Conservation (phyloP, 23 red algal species). For the Chondrus crispus region DNA sequence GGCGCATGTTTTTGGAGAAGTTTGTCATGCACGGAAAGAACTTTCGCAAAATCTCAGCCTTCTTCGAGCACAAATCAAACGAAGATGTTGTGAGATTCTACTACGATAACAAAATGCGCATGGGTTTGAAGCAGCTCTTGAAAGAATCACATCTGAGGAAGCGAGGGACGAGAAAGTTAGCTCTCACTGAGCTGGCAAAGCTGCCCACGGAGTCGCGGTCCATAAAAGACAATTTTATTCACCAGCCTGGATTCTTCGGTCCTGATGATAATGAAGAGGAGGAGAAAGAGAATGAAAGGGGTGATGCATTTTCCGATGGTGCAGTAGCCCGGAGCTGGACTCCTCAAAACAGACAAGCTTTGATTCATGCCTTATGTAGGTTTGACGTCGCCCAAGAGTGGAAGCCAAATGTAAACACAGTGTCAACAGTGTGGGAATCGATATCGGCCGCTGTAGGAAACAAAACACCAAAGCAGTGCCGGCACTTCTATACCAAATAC, state of each 20-base stretch:
- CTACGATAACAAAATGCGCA: constrained; percentile 89
- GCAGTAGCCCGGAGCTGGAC: constrained; percentile 8
- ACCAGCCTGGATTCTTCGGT: not conserved
- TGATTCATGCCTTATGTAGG: constrained; percentile 55
- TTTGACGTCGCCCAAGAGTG: constrained; percentile 42
- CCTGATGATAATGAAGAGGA: not conserved
- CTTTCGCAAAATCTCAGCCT: constrained; percentile 82
- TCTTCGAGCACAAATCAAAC: constrained; percentile 81
- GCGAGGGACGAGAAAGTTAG: constrained; percentile 11
- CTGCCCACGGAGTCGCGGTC: constrained; percentile 46
- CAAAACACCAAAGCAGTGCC: constrained; percentile 58
- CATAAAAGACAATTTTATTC: constrained; percentile 67
- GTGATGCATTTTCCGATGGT: not conserved
- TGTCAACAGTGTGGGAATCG: constrained; percentile 35
- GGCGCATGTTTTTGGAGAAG: constrained; percentile 79
- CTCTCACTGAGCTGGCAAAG: constrained; percentile 18
- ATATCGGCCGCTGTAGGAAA: constrained; percentile 43
- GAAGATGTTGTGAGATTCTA: constrained; percentile 95
- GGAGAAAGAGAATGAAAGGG: not conserved
- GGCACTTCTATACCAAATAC: constrained; percentile 52
- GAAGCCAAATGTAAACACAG: not conserved
- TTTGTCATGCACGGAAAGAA: constrained; percentile 83
- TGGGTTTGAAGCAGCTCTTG: constrained; percentile 73
- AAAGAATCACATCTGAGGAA: constrained; percentile 59
- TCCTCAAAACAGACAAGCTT: constrained; percentile 15